phyloP scores from a whole-genome alignment of 495 filamentous ascomycete genomes.

The Niebla homalea region DNA sequence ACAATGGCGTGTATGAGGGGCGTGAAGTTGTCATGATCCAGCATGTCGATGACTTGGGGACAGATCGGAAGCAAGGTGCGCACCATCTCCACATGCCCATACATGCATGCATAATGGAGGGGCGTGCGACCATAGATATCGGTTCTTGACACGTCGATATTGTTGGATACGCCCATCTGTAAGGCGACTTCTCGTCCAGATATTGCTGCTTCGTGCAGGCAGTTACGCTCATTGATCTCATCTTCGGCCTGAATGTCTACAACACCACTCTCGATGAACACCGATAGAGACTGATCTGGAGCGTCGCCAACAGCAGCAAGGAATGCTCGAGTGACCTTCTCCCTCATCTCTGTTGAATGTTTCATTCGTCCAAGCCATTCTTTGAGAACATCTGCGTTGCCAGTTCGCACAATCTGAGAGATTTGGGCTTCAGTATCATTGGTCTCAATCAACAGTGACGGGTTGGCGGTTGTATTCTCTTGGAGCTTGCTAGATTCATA shows the following conservation, averaged over 20 bases:
- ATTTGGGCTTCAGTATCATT: conserved; percentile 77
- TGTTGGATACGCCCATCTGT: conserved; percentile 51
- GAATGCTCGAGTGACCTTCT: conserved; percentile 77
- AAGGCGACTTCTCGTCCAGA: conserved; percentile 71
- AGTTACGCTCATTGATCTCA: conserved; percentile 94
- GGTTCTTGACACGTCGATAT: conserved; percentile 60
- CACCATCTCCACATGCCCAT: conserved; percentile 79
- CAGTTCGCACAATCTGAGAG: conserved; percentile 69
- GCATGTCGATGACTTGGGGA: conserved; percentile 59
- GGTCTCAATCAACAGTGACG: conserved; percentile 59
- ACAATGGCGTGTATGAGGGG: conserved; percentile 91
- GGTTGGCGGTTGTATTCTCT: conserved; percentile 50
- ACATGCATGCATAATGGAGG: conserved; percentile 91
- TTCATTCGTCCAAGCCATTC: conserved; percentile 49
- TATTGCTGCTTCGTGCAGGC: conserved; percentile 86
- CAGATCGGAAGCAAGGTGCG: conserved; percentile 48
- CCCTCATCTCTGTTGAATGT: conserved; percentile 42
- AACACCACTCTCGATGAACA: conserved; percentile 64
- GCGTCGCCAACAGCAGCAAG: conserved; percentile 75
- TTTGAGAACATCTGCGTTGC: conserved; percentile 48
- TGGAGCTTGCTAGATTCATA: conserved; percentile 50
- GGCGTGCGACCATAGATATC: conserved; percentile 93
- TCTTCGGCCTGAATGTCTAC: conserved; percentile 83
- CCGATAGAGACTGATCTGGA: conserved; percentile 59
- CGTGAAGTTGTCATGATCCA: conserved; percentile 96